phyloP scores from a whole-genome alignment of 2,329 filamentous ascomycete species.

The Aspergillus sp. region DNA sequence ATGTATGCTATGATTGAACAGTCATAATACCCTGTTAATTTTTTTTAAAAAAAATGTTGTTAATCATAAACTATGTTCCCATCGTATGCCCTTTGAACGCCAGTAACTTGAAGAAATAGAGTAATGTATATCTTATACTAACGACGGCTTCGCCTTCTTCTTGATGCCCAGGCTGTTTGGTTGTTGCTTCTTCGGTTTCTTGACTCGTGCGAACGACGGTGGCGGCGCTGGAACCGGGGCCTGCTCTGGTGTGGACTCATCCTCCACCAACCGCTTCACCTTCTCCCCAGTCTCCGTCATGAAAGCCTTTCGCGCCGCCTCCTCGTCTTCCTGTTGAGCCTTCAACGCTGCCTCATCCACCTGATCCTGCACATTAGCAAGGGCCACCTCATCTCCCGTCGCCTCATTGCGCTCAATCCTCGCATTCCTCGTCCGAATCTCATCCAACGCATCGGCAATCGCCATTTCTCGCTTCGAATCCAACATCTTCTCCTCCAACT shows the following conservation, averaged over 20 bases:
- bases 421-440: slow-evolving; percentile 90
- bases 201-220: slow-evolving; percentile 67
- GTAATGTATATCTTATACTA: slow-evolving; percentile 32
- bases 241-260: slow-evolving; percentile 39
- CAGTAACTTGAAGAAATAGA: not conserved
- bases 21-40: not conserved
- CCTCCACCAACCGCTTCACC: slow-evolving; percentile 55
- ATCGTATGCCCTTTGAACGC: slow-evolving; percentile 10
- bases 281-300: slow-evolving; percentile 58
- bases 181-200: slow-evolving; percentile 86
- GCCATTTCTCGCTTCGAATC: slow-evolving; percentile 96
- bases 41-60: not conserved
- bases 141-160: slow-evolving; percentile 70
- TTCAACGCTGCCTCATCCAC: slow-evolving; percentile 60
- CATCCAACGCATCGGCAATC: slow-evolving; percentile 91
- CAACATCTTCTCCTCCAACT: slow-evolving; percentile 87
- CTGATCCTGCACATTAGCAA: slow-evolving; percentile 58
- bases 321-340: slow-evolving; percentile 78
- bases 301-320: slow-evolving; percentile 78
- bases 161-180: slow-evolving; percentile 78
- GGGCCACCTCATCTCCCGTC: slow-evolving; percentile 58
- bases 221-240: slow-evolving; percentile 46
- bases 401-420: slow-evolving; percentile 74
- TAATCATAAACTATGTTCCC: not conserved
- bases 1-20: slow-evolving; percentile 2